phyloP scores from a whole-genome alignment of 768 basidiomycete species.

The Kwoniella dendrophila region DNA sequence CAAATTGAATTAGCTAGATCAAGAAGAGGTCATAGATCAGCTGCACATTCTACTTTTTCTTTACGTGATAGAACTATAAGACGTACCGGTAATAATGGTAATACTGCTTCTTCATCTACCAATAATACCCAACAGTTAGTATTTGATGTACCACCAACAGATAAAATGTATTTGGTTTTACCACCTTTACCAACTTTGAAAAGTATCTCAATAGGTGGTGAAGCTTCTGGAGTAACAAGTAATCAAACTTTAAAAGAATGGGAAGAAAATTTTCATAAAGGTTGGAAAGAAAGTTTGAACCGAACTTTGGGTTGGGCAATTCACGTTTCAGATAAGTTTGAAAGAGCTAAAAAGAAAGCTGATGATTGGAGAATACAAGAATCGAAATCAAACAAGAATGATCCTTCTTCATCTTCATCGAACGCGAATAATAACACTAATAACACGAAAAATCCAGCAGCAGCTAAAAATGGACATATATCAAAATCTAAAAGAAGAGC shows the following conservation, averaged over 20 bases:
- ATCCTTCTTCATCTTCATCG: not conserved
- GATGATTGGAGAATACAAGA: conserved; percentile 46
- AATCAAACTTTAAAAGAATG: conserved; percentile 44
- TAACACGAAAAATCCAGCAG: not conserved
- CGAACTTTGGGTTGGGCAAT: conserved; percentile 52
- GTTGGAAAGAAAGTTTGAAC: conserved; percentile 53
- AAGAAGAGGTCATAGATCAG: conserved; percentile 50
- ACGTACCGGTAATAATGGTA: conserved; percentile 2
- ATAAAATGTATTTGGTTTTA: conserved; percentile 50
- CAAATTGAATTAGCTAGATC: conserved; percentile 29
- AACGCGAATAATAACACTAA: not conserved
- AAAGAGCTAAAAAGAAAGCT: conserved; percentile 49
- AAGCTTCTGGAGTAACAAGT: conserved; percentile 36
- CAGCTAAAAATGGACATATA: conserved; percentile 21
- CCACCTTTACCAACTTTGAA: conserved; percentile 51
- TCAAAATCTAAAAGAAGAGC: conserved; percentile 28
- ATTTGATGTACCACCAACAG: conserved; percentile 38
- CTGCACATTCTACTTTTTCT: conserved; percentile 52
- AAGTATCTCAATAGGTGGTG: conserved; percentile 54
- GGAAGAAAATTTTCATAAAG: conserved; percentile 49
- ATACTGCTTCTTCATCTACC: conserved; percentile 21
- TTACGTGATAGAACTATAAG: conserved; percentile 46
- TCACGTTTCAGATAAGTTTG: conserved; percentile 52
- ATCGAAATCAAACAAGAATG: not conserved
- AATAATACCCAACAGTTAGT: too few relatives aligned